Conservation (phyloP, 2,329 filamentous ascomycete species). For the Pseudogymnoascus sp. region DNA sequence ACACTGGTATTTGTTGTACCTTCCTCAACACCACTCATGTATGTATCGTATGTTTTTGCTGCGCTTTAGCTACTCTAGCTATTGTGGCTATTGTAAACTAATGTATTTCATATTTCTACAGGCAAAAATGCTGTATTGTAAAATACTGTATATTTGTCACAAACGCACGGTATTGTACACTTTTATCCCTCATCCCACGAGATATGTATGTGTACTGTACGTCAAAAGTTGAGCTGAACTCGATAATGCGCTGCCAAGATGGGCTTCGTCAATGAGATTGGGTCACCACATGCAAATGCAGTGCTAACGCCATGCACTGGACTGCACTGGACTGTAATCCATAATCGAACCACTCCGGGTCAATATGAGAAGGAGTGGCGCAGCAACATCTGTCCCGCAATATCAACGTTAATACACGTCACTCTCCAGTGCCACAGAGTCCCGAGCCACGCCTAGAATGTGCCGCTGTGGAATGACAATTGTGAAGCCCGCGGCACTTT, state of each 20-base stretch:
- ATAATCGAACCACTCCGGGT: neutral
- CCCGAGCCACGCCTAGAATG: neutral
- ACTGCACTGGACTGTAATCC: neutral
- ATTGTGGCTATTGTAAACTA: no score
- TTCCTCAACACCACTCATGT: neutral
- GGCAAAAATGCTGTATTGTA: neutral
- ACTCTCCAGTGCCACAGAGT: neutral
- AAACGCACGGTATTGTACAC: neutral
- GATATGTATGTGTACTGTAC: neutral
- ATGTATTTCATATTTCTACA: no score
- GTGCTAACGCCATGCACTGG: conserved; percentile 1
- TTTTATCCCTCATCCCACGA: neutral
- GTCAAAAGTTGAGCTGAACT: neutral
- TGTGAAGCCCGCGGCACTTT: neutral
- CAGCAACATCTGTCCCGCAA: neutral
- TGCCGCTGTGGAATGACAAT: neutral
- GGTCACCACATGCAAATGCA: neutral
- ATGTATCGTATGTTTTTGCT: no score
- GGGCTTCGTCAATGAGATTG: neutral
- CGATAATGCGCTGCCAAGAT: neutral
- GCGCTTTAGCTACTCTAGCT: neutral
- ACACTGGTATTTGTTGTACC: neutral
- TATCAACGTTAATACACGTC: neutral
- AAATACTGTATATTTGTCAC: neutral
- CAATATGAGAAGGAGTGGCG: conserved; percentile 4